Base-by-base conservation (phyloP, 306 rosid genomes). In the Rosa chinensis region DNA sequence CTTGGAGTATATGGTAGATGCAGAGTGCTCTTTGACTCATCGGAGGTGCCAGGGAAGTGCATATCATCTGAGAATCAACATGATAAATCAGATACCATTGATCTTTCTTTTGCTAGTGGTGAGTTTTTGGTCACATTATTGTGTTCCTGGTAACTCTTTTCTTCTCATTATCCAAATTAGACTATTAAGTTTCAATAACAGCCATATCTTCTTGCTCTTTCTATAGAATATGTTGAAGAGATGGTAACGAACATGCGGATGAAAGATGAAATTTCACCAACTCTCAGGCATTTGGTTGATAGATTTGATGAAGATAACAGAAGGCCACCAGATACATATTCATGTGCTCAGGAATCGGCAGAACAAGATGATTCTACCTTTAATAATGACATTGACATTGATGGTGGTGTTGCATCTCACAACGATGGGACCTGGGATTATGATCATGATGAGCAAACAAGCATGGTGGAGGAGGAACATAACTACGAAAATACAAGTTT, bases 211-310 rank as follows among this genome's bases (percentile, higher is more conserved):
- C 71, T 40, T 70, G 37, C 8, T 76, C 58, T 64, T 72, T 66
- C 35, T 78, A 18, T 83, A 93, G 97, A 95, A 68, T 90, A 86
- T 88, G 84, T 91, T 62, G 94, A 95, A 87, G 87, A 90, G 87
- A 93, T 91, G 91, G 84, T 88, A 62, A 72, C 84, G 88, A 81
- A 87, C 80, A 83, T 93, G 87, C 87, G 82, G 72, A 76, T 62
- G 74, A 87, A 90, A 87, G 88, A 95, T 79, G 97, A 93, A 78
- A 95, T 95, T 80, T 95, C 99, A 73, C 99, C 98, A 59, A 95
- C 88, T 82, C 88, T 93, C 67, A 81, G 88, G 88, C 82, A 63
- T 77, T 85, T 93, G 78, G 91, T 95, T 70, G 85, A 87, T 82
- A 89, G 83, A 82, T 90, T 95, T 58, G 92, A 93, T 82, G 96